phyloP scores from a whole-genome alignment of 495 filamentous ascomycete genomes.

The Penicillium canariense region DNA sequence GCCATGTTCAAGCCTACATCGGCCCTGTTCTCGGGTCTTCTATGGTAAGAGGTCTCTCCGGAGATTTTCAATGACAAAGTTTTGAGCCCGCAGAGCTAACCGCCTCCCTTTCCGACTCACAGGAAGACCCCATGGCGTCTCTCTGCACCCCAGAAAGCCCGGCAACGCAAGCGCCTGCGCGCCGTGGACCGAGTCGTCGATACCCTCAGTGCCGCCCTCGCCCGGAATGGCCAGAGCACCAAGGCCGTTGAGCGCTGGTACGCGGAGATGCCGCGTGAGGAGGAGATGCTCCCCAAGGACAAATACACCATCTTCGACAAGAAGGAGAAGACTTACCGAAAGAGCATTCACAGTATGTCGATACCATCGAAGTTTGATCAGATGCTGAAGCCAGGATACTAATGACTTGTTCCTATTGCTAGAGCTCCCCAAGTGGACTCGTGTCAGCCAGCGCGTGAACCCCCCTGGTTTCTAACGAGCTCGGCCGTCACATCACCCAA shows the following conservation, averaged over 20 bases:
- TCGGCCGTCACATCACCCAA: conserved; percentile 1
- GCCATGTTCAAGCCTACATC: conserved; percentile 71
- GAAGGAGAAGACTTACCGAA: conserved; percentile 92
- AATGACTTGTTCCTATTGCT: background rate
- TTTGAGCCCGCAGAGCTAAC: conserved; percentile 11
- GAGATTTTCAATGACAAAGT: background rate
- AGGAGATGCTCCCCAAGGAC: conserved; percentile 92
- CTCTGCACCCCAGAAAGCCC: conserved; percentile 82
- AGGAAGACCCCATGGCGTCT: conserved; percentile 99
- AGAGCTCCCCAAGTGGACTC: conserved; percentile 96
- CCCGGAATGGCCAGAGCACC: conserved; percentile 63
- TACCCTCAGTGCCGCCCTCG: conserved; percentile 70
- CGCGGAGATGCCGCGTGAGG: conserved; percentile 90
- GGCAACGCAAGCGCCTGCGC: conserved; percentile 81
- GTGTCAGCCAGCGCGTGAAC: conserved; percentile 88
- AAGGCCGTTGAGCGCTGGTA: conserved; percentile 85
- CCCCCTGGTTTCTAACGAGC: conserved; percentile 82
- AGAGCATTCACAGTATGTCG: conserved; percentile 93
- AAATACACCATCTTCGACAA: conserved; percentile 98
- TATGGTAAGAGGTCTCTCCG: conserved; percentile 58
- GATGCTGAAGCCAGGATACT: background rate
- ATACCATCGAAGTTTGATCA: background rate
- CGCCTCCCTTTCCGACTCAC: conserved; percentile 6
- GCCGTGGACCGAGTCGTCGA: conserved; percentile 81
- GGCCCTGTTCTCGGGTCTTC: conserved; percentile 72